These are phyloP conservation scores for Apiospora koreana DNA, from an alignment of 2,329 filamentous ascomycete species.

Conservation along the genomic window DNA sequence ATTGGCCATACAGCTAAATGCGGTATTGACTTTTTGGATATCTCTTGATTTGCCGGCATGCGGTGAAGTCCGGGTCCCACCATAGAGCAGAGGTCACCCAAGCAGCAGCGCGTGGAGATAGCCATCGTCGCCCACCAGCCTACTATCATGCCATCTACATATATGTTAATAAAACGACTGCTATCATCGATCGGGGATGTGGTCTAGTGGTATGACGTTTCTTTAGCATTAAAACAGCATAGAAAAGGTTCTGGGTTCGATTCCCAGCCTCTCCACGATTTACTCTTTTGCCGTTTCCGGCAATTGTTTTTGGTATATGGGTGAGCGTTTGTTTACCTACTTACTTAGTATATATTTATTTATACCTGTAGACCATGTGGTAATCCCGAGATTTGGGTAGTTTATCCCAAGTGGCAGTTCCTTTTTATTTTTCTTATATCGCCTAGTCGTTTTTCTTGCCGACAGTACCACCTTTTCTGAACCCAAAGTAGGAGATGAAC, in stretches of 20 bases:
- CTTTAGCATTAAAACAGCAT: conserved; percentile 1
- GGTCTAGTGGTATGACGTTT: conserved; percentile 11
- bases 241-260: conserved; percentile 11
- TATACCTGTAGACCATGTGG: too few relatives aligned
- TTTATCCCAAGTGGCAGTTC: too few relatives aligned
- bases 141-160: neutral
- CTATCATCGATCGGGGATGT: neutral
- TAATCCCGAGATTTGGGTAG: too few relatives aligned
- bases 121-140: neutral
- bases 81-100: too few relatives aligned
- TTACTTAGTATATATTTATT: too few relatives aligned
- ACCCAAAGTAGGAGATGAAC: conserved; percentile 39
- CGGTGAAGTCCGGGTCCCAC: too few relatives aligned
- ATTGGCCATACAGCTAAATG: too few relatives aligned
- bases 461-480: conserved; percentile 48
- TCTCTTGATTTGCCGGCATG: too few relatives aligned
- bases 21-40: too few relatives aligned
- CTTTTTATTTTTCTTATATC: too few relatives aligned
- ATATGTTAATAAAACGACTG: neutral
- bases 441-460: conserved; percentile 39
- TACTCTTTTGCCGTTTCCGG: neutral
- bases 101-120: neutral
- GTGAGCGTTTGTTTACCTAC: too few relatives aligned
- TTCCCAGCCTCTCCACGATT: conserved; percentile 7
- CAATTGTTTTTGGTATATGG: neutral